Percentiles rank a stretch among this genome's conserved stretches.
phyloP scores from a whole-genome alignment of 1,284 basidiomycete genomes.

The Coniferiporia sulphurascens region DNA sequence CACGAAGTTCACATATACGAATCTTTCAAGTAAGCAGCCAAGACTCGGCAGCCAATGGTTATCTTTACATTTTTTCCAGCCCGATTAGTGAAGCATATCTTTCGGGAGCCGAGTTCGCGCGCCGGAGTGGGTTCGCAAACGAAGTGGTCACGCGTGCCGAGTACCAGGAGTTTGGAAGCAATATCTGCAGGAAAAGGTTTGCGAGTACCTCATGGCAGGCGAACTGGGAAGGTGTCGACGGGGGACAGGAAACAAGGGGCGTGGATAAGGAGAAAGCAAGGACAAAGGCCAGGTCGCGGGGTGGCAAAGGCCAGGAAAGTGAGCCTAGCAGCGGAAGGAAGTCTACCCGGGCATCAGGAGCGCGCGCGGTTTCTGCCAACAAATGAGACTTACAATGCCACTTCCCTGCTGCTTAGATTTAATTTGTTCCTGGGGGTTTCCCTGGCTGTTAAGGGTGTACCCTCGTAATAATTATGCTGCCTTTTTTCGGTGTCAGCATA shows the following conservation, averaged over 20 bases:
- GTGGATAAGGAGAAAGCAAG: neutral
- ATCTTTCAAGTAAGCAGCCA: constrained; percentile 62
- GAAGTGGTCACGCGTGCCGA: constrained; percentile 69
- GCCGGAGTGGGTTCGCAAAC: constrained; percentile 42
- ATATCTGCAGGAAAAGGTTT: constrained; percentile 68
- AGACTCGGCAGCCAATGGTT: neutral
- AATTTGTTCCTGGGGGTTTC: too few relatives aligned
- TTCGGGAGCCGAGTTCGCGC: constrained; percentile 58
- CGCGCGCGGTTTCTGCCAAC: neutral
- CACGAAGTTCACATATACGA: constrained; percentile 69
- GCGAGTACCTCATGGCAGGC: neutral
- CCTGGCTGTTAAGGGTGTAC: too few relatives aligned
- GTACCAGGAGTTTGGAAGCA: constrained; percentile 77
- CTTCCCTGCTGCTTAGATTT: neutral
- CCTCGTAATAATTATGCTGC: too few relatives aligned
- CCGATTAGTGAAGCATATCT: constrained; percentile 72
- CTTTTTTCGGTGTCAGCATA: too few relatives aligned
- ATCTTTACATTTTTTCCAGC: constrained; percentile 32
- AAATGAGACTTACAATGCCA: neutral
- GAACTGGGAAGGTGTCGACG: neutral
- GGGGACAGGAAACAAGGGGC: neutral
- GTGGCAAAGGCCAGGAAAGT: neutral
- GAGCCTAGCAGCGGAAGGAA: neutral
- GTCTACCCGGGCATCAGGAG: neutral
- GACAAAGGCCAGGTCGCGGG: neutral